phyloP scores from a whole-genome alignment of 1,139 yeast species.

The Pichia sp. region DNA sequence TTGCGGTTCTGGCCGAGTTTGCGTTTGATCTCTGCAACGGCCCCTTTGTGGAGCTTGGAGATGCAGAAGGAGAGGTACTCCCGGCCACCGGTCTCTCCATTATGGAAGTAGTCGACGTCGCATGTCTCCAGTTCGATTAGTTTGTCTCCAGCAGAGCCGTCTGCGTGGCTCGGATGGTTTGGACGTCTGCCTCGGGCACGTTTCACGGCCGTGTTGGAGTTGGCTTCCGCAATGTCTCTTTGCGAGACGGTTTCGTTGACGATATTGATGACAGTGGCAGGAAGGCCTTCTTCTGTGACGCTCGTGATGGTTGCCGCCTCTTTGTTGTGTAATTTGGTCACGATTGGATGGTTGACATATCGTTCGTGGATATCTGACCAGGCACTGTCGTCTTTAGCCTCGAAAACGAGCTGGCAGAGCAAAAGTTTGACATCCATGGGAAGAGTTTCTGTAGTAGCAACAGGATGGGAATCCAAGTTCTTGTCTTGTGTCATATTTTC shows the following conservation, averaged over 20 bases:
- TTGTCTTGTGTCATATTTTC: background rate
- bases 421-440: constrained; percentile 30
- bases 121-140: background rate
- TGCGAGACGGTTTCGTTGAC: constrained; percentile 4
- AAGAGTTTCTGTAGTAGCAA: constrained; percentile 12
- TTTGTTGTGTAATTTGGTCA: constrained; percentile 12
- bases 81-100: background rate
- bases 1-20: constrained; percentile 17
- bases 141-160: background rate
- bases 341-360: constrained; percentile 27
- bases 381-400: constrained; percentile 18
- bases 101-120: background rate
- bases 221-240: background rate
- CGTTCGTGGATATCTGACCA: constrained; percentile 16
- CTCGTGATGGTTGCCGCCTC: background rate
- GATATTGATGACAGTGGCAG: background rate
- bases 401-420: constrained; percentile 30
- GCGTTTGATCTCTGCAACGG: constrained; percentile 26
- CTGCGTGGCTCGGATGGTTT: background rate
- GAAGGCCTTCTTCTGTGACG: constrained; percentile 1
- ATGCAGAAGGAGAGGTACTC: background rate
- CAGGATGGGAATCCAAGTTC: background rate
- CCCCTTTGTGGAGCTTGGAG: constrained; percentile 5
- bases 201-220: background rate
- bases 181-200: constrained; percentile 3